Conservation (phyloP, 257 asterid genomes). For the Nicotiana noctiflora region DNA sequence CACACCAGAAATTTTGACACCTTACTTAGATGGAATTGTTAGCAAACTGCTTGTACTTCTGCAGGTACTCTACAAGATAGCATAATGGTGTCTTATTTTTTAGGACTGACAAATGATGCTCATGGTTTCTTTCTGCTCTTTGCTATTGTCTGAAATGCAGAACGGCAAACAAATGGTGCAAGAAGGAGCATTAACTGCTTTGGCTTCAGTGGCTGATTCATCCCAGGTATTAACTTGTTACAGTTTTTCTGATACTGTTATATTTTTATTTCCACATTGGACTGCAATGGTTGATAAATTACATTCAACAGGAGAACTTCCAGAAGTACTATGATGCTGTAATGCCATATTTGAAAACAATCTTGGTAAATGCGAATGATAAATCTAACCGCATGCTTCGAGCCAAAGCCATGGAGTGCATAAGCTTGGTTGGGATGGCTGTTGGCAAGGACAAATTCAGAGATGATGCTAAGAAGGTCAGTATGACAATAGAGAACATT, state of each 20-base stretch:
- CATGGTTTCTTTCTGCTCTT: background rate
- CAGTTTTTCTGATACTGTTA: background rate
- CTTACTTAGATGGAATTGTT: slow-evolving; percentile 83
- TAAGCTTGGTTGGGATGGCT: slow-evolving; percentile 97
- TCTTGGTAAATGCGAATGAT: slow-evolving; percentile 78
- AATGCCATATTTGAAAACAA: slow-evolving; percentile 89
- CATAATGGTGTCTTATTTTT: background rate
- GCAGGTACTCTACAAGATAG: slow-evolving; percentile 41
- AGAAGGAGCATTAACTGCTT: slow-evolving; percentile 94
- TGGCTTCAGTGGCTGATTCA: slow-evolving; percentile 96
- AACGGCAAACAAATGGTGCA: slow-evolving; percentile 96
- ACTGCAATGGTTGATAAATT: slow-evolving; percentile 8
- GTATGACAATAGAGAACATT: background rate
- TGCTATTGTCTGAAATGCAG: slow-evolving; percentile 34
- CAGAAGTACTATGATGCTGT: slow-evolving; percentile 85
- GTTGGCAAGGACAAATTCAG: slow-evolving; percentile 86
- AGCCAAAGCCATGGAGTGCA: slow-evolving; percentile 98
- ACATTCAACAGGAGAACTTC: slow-evolving; percentile 59
- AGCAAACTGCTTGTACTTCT: slow-evolving; percentile 75
- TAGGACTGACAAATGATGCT: background rate
- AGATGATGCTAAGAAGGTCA: slow-evolving; percentile 90
- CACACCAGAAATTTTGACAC: slow-evolving; percentile 81
- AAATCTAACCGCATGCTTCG: slow-evolving; percentile 95
- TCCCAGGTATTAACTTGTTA: slow-evolving; percentile 58
- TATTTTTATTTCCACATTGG: background rate